Evolutionary conservation across 1,284 basidiomycete species (phyloP).

Genomic region (Rhodotorula sp.): DNA sequence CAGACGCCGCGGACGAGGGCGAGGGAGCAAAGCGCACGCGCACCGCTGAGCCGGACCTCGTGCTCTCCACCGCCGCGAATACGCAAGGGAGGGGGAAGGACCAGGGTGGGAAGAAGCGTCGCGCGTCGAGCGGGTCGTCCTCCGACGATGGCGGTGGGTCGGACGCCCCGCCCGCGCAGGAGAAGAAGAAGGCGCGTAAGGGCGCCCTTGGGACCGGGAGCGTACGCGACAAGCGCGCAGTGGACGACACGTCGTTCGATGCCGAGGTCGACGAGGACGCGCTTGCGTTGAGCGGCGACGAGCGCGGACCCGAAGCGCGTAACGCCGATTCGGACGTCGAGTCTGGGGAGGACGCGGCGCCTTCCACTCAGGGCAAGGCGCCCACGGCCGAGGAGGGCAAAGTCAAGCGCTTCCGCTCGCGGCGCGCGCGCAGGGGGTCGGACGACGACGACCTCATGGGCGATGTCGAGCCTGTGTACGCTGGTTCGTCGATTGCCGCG

Average conservation of each 20-base stretch:
- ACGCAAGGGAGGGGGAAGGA: no score
- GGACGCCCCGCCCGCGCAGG: background rate
- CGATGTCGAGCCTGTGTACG: conserved; percentile 21
- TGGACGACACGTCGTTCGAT: conserved; percentile 19
- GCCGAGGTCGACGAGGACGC: background rate
- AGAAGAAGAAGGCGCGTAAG: conserved; percentile 20
- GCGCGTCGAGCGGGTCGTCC: background rate
- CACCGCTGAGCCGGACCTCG: background rate
- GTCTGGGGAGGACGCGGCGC: background rate
- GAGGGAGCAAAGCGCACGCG: conserved; percentile 12
- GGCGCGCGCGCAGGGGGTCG: conserved; percentile 2
- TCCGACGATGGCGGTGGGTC: background rate
- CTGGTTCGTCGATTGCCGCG: background rate
- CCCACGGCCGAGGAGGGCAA: background rate
- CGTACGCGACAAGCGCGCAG: conserved; percentile 17
- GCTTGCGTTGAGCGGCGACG: background rate
- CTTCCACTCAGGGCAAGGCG: background rate
- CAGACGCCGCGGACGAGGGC: background rate
- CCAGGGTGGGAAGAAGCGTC: conserved; percentile 9
- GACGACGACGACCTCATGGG: conserved; percentile 38
- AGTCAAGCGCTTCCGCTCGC: conserved; percentile 30
- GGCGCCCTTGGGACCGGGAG: conserved; percentile 5
- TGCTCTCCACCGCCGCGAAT: no score
- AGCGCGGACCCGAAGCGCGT: background rate
- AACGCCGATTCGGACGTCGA: conserved; percentile 37